Conservation (phyloP, 1,284 basidiomycete genomes). For the Xanthoconium separans region DNA sequence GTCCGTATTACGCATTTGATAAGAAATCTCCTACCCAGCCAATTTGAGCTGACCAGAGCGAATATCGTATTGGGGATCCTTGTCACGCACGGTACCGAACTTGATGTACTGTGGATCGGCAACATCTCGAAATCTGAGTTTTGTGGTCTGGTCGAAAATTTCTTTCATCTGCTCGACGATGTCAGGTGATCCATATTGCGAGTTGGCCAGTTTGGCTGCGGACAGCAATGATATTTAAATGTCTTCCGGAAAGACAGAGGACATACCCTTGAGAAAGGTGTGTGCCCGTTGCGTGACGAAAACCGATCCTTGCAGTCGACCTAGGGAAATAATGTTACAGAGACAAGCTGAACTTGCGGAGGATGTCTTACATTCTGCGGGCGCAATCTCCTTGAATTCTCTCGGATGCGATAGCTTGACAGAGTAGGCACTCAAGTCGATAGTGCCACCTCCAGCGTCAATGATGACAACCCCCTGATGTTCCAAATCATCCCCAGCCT, state of each 20-base stretch:
- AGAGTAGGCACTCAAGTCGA: constrained; percentile 43
- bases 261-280: constrained; percentile 32
- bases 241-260: neutral
- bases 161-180: constrained; percentile 41
- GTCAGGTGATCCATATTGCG: constrained; percentile 29
- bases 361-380: constrained; percentile 37
- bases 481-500: neutral
- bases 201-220: constrained; percentile 32
- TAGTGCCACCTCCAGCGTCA: constrained; percentile 34
- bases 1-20: neutral
- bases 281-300: constrained; percentile 43
- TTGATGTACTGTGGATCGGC: constrained; percentile 43
- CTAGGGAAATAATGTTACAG: constrained; percentile 7
- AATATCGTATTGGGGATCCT: constrained; percentile 28
- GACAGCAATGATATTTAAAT: constrained; percentile 12
- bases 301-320: constrained; percentile 32
- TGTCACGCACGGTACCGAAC: constrained; percentile 45
- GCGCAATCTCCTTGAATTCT: constrained; percentile 38
- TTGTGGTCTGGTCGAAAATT: constrained; percentile 48
- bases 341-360: neutral
- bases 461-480: constrained; percentile 43
- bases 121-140: constrained; percentile 41
- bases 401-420: constrained; percentile 26
- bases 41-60: constrained; percentile 43
- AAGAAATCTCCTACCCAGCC: constrained; percentile 31